Conservation (phyloP, 164 flowering plant species). For the Echeveria elegans region DNA sequence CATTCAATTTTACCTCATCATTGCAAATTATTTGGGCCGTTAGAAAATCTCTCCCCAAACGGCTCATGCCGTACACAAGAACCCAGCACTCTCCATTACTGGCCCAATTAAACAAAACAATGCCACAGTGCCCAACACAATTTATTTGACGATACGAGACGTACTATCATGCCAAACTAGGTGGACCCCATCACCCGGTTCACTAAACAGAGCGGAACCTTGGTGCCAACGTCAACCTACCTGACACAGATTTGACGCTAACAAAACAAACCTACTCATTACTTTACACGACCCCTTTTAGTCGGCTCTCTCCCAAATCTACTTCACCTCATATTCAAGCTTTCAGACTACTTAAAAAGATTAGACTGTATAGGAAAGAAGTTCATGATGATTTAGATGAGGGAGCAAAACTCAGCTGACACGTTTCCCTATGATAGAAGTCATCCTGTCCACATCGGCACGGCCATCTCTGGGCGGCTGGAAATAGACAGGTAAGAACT, state of each 20-base stretch:
- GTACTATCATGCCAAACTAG: neutral
- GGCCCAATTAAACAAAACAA: too few relatives aligned
- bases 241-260: slow-evolving; percentile 1
- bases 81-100: too few relatives aligned
- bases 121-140: too few relatives aligned
- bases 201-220: neutral
- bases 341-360: too few relatives aligned
- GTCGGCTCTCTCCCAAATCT: neutral
- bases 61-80: too few relatives aligned
- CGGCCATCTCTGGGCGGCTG: slow-evolving; percentile 47
- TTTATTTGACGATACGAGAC: too few relatives aligned
- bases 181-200: slow-evolving; percentile 1
- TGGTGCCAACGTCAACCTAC: neutral
- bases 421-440: slow-evolving; percentile 2
- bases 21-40: too few relatives aligned
- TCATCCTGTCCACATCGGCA: neutral
- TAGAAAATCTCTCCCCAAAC: too few relatives aligned
- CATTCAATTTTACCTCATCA: too few relatives aligned
- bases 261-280: neutral
- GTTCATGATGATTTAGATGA: too few relatives aligned
- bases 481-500: slow-evolving; percentile 41
- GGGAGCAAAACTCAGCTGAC: neutral
- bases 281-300: neutral
- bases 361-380: too few relatives aligned
- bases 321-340: neutral